A percentile compares a stretch with the other conserved stretches of the same genome.
Conservation (phyloP, 805 yeast genomes). For the Monosporozyma solicola region DNA sequence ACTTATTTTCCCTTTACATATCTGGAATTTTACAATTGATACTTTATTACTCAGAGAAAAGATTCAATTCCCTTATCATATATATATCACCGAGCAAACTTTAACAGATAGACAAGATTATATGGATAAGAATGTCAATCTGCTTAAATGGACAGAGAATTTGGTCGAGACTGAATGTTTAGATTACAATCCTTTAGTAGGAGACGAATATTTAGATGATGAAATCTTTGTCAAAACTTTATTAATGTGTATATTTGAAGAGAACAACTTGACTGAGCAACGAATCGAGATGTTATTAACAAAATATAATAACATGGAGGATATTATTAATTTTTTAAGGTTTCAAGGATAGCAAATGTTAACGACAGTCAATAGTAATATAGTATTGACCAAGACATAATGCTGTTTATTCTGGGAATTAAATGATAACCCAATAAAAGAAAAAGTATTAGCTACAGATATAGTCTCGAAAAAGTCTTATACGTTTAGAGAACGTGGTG, state of each 20-base stretch:
- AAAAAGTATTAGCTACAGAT: constrained; percentile 15
- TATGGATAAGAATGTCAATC: constrained; percentile 1
- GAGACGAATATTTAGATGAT: background rate
- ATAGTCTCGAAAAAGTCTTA: constrained; percentile 30
- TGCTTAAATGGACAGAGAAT: constrained; percentile 1
- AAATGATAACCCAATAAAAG: constrained; percentile 18
- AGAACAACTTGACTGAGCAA: constrained; percentile 1
- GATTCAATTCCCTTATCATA: background rate
- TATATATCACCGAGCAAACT: constrained; percentile 6
- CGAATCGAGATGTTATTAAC: constrained; percentile 4
- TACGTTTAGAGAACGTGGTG: no score
- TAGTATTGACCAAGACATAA: background rate
- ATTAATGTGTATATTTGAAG: constrained; percentile 3
- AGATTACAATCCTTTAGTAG: background rate
- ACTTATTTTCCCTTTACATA: constrained; percentile 3
- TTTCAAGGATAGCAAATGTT: background rate
- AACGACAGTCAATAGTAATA: background rate
- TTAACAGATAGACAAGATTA: constrained; percentile 6
- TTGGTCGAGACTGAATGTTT: background rate
- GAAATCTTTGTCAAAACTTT: constrained; percentile 4
- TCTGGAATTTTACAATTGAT: constrained; percentile 6
- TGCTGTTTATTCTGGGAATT: background rate
- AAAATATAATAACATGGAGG: constrained; percentile 1
- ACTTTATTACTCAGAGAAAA: background rate
- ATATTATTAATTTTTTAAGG: background rate